Evolutionary conservation across 768 basidiomycete genomes (phyloP).

Genomic region (Boletus rex-veris): DNA sequence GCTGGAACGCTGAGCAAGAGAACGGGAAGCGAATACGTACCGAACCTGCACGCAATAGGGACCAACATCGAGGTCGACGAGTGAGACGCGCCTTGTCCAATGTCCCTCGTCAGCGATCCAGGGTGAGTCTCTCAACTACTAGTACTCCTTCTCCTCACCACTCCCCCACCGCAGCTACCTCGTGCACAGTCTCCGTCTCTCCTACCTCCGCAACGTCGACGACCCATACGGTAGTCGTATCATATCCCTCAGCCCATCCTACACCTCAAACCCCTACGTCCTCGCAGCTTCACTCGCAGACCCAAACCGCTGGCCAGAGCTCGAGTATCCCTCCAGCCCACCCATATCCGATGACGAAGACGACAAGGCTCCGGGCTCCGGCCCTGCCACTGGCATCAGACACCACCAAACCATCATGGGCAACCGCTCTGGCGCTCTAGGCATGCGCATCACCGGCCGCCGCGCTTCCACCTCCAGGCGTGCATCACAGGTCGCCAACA

Average conservation of each 20-base stretch:
- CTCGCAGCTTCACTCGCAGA: conserved; percentile 78
- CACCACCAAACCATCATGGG: conserved; percentile 91
- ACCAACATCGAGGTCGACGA: conserved; percentile 21
- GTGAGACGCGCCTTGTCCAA: conserved; percentile 14
- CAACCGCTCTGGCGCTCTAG: conserved; percentile 61
- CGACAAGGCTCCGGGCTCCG: conserved; percentile 32
- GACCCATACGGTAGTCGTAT: conserved; percentile 82
- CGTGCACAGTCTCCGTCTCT: conserved; percentile 75
- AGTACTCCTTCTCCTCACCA: no score
- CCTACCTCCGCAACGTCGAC: conserved; percentile 77
- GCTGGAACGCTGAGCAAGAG: not conserved
- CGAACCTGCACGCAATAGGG: conserved; percentile 53
- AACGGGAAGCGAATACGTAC: conserved; percentile 34
- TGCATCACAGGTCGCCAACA: conserved; percentile 28
- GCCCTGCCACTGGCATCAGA: conserved; percentile 44
- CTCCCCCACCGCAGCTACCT: conserved; percentile 46
- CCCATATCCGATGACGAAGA: conserved; percentile 64
- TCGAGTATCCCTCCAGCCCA: conserved; percentile 61
- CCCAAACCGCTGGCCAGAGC: conserved; percentile 36
- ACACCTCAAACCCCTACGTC: conserved; percentile 58
- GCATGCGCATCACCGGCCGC: conserved; percentile 73
- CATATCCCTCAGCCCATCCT: conserved; percentile 74
- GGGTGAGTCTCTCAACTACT: no score
- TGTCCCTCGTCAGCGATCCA: conserved; percentile 41
- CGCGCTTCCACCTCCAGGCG: conserved; percentile 52